Base-by-base conservation (phyloP, 2,329 filamentous ascomycete species). In the Neoscytalidium dimidiatum region DNA sequence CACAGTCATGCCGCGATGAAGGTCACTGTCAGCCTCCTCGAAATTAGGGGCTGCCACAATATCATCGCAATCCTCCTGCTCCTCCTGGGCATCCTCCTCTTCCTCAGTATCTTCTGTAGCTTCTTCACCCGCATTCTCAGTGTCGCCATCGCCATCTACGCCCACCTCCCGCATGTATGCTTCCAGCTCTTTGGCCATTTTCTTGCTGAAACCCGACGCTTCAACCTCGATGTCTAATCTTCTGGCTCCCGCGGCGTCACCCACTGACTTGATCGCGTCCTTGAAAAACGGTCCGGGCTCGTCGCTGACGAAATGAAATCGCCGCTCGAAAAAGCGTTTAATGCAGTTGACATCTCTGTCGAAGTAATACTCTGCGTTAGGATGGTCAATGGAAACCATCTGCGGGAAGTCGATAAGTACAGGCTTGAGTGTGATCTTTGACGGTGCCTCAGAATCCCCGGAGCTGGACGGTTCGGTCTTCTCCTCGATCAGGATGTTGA, bases 321-420 rank as follows among this genome's bases (percentile, higher is more conserved):
- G 88, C 23, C 94, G 85, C 73, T 92, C 85, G 74, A 99, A 99
- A 77, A 96, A 99, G 33, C 91, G 88, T 80, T 97, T 98, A 72
- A 99, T 90, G 78, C 96, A 99, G 68, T 92, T 88, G 14, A 99
- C 94, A 72, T 99, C 95, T 68, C 95, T 89, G 75, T 98, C 92
- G 77, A 99, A 99, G 79, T 99, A 98, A 86, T 94, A 96, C 74
- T 97, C 91, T 19, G 95, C 96, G 73, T 99, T 97, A 38, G 84
- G 80, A 74, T 99, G 95, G 70, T 97, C 92, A 75, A 97, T 92
- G 0, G 94, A 98, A 2, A 99, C 88, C 90, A 97, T 98, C 76
- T 99, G 95, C 0, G 95, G 95, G 74, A 99, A 99, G 80, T 99
- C 96, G 72, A 99, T 99, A 51, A 99, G 81, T 62, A 97, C 87